A percentile compares a stretch with the other conserved stretches of the same genome.
Conservation (phyloP, 352 stramenopile species). For the Phytophthora litchii region DNA sequence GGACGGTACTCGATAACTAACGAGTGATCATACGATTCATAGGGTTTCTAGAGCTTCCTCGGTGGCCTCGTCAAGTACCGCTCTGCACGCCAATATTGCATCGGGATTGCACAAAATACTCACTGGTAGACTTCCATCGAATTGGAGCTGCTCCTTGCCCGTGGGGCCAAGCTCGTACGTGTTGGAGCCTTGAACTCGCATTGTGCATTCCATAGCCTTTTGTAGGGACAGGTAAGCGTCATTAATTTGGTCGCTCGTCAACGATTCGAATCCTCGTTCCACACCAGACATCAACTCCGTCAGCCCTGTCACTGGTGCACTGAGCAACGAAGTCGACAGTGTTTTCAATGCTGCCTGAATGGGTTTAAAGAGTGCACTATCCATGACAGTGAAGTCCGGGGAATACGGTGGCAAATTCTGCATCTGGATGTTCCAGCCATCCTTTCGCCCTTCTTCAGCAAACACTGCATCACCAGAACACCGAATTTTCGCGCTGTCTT, state of each 20-base stretch:
- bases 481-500: conserved; percentile 50
- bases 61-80: conserved; percentile 24
- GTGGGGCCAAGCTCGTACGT: conserved; percentile 46
- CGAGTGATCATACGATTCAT: background rate
- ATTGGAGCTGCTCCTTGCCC: conserved; percentile 35
- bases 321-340: conserved; percentile 10
- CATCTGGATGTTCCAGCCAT: conserved; percentile 49
- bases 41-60: conserved; percentile 28
- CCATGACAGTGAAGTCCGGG: conserved; percentile 50
- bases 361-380: conserved; percentile 38
- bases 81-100: conserved; percentile 37
- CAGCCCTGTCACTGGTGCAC: conserved; percentile 17
- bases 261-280: conserved; percentile 29
- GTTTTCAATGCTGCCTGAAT: conserved; percentile 36
- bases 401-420: conserved; percentile 48
- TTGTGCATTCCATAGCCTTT: conserved; percentile 51
- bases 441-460: conserved; percentile 40
- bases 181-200: conserved; percentile 49
- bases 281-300: conserved; percentile 36
- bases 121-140: conserved; percentile 44
- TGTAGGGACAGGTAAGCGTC: conserved; percentile 49
- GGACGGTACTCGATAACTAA: too few relatives aligned
- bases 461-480: conserved; percentile 36
- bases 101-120: conserved; percentile 44
- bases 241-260: conserved; percentile 41